Percentiles rank a stretch among this genome's conserved stretches.
These are phyloP conservation scores for Tolypocladium inflatum DNA, from an alignment of 2,329 filamentous ascomycete species.

Conservation along the genomic window DNA sequence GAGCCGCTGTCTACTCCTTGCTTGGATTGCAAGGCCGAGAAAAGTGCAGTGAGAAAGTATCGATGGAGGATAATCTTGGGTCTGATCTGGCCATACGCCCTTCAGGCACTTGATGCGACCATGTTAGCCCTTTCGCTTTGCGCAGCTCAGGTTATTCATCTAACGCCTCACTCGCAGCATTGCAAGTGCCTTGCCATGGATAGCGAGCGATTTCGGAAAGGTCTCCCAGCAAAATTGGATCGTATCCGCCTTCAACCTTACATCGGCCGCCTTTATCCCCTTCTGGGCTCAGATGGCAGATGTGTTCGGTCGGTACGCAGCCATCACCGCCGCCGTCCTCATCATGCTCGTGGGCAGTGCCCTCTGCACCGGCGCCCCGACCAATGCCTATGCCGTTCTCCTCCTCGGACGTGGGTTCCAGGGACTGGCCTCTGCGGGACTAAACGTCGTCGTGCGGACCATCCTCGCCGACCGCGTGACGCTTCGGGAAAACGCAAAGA, in stretches of 20 bases:
- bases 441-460: constrained; percentile 50
- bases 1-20: constrained; percentile 12
- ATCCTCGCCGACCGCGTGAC: constrained; percentile 58
- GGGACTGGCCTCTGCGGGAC: constrained; percentile 50
- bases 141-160: background rate
- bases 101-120: constrained; percentile 55
- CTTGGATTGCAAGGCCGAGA: constrained; percentile 21
- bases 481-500: constrained; percentile 50
- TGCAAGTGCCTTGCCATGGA: constrained; percentile 34
- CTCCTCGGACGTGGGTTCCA: constrained; percentile 55
- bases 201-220: constrained; percentile 54
- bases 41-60: constrained; percentile 26
- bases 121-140: constrained; percentile 27
- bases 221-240: constrained; percentile 58
- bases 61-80: constrained; percentile 51
- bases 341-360: constrained; percentile 51
- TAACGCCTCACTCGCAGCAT: constrained; percentile 12
- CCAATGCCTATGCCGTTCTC: constrained; percentile 45
- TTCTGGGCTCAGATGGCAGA: constrained; percentile 56
- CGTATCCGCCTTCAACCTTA: constrained; percentile 58
- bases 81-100: constrained; percentile 48
- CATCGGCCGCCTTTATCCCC: constrained; percentile 57
- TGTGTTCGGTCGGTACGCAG: constrained; percentile 52
- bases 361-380: constrained; percentile 49
- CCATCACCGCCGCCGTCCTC: constrained; percentile 47